Evolutionary conservation across 148 eudicot genomes (phyloP).

Genomic region (Chenopodium berlandieri): DNA sequence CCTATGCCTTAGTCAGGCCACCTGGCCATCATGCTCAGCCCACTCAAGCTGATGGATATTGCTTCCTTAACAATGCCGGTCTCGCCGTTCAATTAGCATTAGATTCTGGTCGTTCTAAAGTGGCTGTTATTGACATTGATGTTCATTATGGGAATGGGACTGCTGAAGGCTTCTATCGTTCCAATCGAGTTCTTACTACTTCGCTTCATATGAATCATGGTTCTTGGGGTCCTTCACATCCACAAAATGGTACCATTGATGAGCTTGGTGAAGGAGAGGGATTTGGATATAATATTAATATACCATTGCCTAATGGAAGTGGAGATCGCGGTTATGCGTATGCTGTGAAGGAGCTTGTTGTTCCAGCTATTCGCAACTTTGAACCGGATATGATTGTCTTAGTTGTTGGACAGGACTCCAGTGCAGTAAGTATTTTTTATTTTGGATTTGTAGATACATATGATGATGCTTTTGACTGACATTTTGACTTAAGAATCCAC

Average conservation of each 20-base stretch:
- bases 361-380: conserved; percentile 69
- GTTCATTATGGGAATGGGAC: conserved; percentile 97
- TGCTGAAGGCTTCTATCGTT: conserved; percentile 77
- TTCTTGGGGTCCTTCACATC: conserved; percentile 97
- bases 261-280: conserved; percentile 89
- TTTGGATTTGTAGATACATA: background rate
- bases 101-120: conserved; percentile 50
- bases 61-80: conserved; percentile 88
- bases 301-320: conserved; percentile 87
- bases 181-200: conserved; percentile 71
- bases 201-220: conserved; percentile 99
- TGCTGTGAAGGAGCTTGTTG: conserved; percentile 70
- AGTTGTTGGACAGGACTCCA: conserved; percentile 88
- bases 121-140: conserved; percentile 88
- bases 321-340: conserved; percentile 68
- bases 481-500: background rate
- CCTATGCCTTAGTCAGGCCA: conserved; percentile 84
- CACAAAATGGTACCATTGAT: conserved; percentile 65
- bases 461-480: background rate
- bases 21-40: conserved; percentile 99
- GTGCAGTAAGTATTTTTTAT: conserved; percentile 15
- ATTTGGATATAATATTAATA: conserved; percentile 76
- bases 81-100: conserved; percentile 69
- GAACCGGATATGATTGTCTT: conserved; percentile 77
- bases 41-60: conserved; percentile 89